Conservation (phyloP, 2,329 filamentous ascomycete species). For the Malbranchea cinnamomea region DNA sequence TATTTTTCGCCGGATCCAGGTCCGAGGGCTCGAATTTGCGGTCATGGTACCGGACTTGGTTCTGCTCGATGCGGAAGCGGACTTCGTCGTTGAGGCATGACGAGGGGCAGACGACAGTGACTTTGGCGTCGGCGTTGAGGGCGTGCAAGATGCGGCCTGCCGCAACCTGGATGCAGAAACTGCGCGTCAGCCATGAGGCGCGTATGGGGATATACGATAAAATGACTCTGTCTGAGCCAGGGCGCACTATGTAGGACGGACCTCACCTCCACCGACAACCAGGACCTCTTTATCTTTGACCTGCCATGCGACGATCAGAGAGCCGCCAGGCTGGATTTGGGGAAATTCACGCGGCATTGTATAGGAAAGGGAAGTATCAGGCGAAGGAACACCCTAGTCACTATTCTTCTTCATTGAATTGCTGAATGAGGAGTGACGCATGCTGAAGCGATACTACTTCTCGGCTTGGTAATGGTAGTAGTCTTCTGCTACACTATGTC, state of each 20-base stretch:
- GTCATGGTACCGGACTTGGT: conserved; percentile 66
- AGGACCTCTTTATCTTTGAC: conserved; percentile 75
- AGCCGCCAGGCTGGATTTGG: conserved; percentile 75
- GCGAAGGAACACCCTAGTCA: too few relatives aligned
- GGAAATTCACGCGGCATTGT: conserved; percentile 42
- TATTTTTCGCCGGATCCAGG: conserved; percentile 58
- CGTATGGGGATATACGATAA: too few relatives aligned
- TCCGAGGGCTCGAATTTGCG: conserved; percentile 77
- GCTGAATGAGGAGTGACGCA: not conserved
- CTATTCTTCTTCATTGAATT: not conserved
- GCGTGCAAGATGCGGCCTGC: conserved; percentile 87
- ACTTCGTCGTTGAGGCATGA: conserved; percentile 80
- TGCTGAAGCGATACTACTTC: too few relatives aligned
- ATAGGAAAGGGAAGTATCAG: not conserved
- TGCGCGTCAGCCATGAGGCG: too few relatives aligned
- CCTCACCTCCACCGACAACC: conserved; percentile 92
- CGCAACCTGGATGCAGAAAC: conserved; percentile 52
- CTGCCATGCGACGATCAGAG: conserved; percentile 91
- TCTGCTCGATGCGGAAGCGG: conserved; percentile 57
- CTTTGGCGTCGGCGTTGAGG: conserved; percentile 83
- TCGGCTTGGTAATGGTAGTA: too few relatives aligned
- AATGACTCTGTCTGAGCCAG: too few relatives aligned
- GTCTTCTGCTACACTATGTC: too few relatives aligned
- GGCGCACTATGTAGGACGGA: conserved; percentile 29
- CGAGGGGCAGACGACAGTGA: conserved; percentile 70